Percentiles rank a stretch among this genome's conserved stretches.
Evolutionary conservation across 129 eudicot genomes (phyloP).

Genomic region (Gnaphalium uliginosum): DNA sequence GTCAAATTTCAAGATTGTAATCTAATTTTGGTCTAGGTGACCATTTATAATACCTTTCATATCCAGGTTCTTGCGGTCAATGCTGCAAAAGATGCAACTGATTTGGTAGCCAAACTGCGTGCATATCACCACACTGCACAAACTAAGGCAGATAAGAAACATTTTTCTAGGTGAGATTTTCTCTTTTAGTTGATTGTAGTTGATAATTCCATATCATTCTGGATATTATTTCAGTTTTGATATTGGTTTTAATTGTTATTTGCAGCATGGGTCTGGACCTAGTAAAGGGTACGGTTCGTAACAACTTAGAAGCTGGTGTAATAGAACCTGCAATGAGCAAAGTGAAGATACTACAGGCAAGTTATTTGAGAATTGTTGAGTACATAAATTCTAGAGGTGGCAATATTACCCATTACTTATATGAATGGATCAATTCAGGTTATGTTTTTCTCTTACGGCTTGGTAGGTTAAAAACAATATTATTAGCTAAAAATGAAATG

Average conservation of each 20-base stretch:
- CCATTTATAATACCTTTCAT: background rate
- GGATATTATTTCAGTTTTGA: background rate
- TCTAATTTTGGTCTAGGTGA: background rate
- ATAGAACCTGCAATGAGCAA: constrained; percentile 99
- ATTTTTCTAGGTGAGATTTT: constrained; percentile 90
- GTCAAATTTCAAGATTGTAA: background rate
- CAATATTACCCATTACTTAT: background rate
- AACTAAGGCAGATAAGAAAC: constrained; percentile 95
- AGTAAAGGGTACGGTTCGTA: constrained; percentile 75
- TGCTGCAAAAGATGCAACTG: too few species aligned
- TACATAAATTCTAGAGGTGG: background rate
- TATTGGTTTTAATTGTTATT: background rate
- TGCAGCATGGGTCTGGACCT: constrained; percentile 93
- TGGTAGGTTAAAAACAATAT: too few species aligned
- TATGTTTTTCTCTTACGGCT: background rate
- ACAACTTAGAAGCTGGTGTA: constrained; percentile 96
- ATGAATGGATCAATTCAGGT: background rate
- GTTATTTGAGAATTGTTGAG: background rate
- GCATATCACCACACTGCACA: constrained; percentile 94
- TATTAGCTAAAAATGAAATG: too few species aligned
- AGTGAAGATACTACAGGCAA: constrained; percentile 90
- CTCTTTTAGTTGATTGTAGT: background rate
- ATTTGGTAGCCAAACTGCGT: constrained; percentile 85
- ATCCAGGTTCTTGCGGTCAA: constrained; percentile 89
- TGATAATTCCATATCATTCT: background rate